These are phyloP conservation scores for Colletotrichum trifolii DNA, from an alignment of 2,329 filamentous ascomycete genomes.

Conservation along the genomic window DNA sequence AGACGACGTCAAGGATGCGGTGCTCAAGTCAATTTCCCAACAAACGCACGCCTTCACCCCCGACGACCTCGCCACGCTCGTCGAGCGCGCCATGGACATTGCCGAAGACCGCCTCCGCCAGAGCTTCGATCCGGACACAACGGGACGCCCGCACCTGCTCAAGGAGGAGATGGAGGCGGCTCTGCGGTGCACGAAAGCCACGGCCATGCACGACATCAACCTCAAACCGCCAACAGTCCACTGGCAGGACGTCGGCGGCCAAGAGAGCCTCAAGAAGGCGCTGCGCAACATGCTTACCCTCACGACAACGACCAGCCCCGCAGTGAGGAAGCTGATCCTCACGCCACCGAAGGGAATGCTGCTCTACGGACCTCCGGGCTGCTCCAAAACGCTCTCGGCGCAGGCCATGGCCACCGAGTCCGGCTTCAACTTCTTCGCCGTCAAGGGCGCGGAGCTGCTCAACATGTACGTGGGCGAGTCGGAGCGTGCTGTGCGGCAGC, in stretches of 20 bases:
- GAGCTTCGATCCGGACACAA: slow-evolving; percentile 36
- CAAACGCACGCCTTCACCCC: slow-evolving; percentile 90
- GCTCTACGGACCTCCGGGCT: slow-evolving; percentile 92
- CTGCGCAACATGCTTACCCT: slow-evolving; percentile 63
- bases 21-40: slow-evolving; percentile 72
- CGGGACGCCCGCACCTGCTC: slow-evolving; percentile 43
- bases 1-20: slow-evolving; percentile 59
- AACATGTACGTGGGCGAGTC: slow-evolving; percentile 98
- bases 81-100: slow-evolving; percentile 50
- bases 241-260: slow-evolving; percentile 91
- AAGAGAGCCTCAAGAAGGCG: slow-evolving; percentile 76
- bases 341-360: slow-evolving; percentile 83
- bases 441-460: slow-evolving; percentile 92
- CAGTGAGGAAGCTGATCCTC: slow-evolving; percentile 50
- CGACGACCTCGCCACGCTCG: slow-evolving; percentile 76
- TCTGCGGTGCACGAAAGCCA: slow-evolving; percentile 77
- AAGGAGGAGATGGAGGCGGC: slow-evolving; percentile 71
- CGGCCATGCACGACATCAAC: slow-evolving; percentile 89
- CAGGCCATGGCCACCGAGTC: slow-evolving; percentile 92
- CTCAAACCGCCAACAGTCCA: slow-evolving; percentile 86
- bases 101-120: slow-evolving; percentile 46
- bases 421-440: slow-evolving; percentile 91
- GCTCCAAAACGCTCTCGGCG: slow-evolving; percentile 92
- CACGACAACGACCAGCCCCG: slow-evolving; percentile 46
- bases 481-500: slow-evolving; percentile 83